Evolutionary conservation across 2,329 filamentous ascomycete species (phyloP).

Genomic region (Cryoendolithus antarcticus): DNA sequence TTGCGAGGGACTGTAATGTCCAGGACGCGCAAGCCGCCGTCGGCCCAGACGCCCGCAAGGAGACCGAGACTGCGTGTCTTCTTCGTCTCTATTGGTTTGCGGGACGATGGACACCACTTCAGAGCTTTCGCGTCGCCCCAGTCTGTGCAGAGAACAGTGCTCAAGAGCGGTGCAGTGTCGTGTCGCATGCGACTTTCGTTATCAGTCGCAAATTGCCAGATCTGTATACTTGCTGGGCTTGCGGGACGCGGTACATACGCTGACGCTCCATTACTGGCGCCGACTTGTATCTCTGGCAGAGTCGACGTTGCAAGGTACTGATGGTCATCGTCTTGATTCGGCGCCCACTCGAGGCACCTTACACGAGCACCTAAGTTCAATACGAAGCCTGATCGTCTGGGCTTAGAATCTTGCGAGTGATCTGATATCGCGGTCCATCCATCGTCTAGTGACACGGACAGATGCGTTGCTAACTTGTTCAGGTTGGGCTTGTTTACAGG

Average conservation of each 20-base stretch:
- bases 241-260: slow-evolving; percentile 39
- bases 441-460: slow-evolving; percentile 33
- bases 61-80: slow-evolving; percentile 31
- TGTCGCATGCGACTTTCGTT: slow-evolving; percentile 31
- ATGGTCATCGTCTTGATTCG: slow-evolving; percentile 28
- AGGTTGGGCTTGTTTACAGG: slow-evolving; percentile 32
- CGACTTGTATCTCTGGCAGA: background rate
- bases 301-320: slow-evolving; percentile 44
- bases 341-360: slow-evolving; percentile 36
- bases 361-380: slow-evolving; percentile 44
- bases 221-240: slow-evolving; percentile 41
- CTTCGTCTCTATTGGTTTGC: slow-evolving; percentile 13
- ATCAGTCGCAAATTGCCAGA: slow-evolving; percentile 43
- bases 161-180: slow-evolving; percentile 31
- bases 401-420: no score
- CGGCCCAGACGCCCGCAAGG: slow-evolving; percentile 45
- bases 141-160: slow-evolving; percentile 41
- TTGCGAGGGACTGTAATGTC: slow-evolving; percentile 29
- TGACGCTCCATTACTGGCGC: slow-evolving; percentile 19
- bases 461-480: slow-evolving; percentile 30
- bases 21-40: slow-evolving; percentile 44
- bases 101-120: slow-evolving; percentile 43
- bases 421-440: slow-evolving; percentile 19
- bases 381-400: slow-evolving; percentile 33
- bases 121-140: slow-evolving; percentile 45